These are phyloP conservation scores for Oidiodendron maius DNA, from an alignment of 495 filamentous ascomycete species.

Conservation along the genomic window DNA sequence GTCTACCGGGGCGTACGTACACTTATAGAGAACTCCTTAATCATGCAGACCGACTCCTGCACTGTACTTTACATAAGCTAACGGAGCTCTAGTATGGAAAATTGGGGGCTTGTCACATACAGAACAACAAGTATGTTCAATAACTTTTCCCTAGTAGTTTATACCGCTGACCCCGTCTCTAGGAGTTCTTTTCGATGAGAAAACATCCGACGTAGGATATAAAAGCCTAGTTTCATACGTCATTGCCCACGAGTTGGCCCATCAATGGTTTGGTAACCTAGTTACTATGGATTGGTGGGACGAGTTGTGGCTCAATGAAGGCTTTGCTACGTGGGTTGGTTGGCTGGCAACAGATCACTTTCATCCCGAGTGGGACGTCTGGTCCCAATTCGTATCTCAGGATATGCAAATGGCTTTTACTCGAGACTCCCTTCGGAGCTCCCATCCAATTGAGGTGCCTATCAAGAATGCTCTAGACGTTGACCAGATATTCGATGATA, in stretches of 20 bases:
- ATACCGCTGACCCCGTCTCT: neutral
- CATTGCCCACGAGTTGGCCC: conserved; percentile 89
- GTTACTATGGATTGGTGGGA: conserved; percentile 91
- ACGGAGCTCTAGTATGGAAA: conserved; percentile 52
- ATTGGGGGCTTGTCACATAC: conserved; percentile 97
- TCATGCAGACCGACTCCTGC: neutral
- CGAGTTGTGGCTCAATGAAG: conserved; percentile 95
- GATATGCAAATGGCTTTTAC: conserved; percentile 84
- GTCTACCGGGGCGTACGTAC: too few species aligned
- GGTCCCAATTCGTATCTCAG: conserved; percentile 93
- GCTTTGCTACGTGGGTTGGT: conserved; percentile 96
- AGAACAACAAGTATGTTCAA: conserved; percentile 54
- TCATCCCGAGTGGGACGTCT: conserved; percentile 91
- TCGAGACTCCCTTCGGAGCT: conserved; percentile 81
- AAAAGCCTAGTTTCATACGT: conserved; percentile 92
- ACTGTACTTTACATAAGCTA: conserved; percentile 15
- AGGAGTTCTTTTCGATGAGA: conserved; percentile 87
- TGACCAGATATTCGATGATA: conserved; percentile 93
- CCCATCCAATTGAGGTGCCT: conserved; percentile 91
- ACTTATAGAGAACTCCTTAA: too few species aligned
- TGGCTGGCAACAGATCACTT: conserved; percentile 91
- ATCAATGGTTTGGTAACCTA: conserved; percentile 98
- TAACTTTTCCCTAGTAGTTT: neutral
- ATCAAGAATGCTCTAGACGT: conserved; percentile 87
- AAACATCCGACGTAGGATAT: conserved; percentile 79